Evolutionary conservation across 768 basidiomycete species (phyloP).

Genomic region (Boletales sp.): DNA sequence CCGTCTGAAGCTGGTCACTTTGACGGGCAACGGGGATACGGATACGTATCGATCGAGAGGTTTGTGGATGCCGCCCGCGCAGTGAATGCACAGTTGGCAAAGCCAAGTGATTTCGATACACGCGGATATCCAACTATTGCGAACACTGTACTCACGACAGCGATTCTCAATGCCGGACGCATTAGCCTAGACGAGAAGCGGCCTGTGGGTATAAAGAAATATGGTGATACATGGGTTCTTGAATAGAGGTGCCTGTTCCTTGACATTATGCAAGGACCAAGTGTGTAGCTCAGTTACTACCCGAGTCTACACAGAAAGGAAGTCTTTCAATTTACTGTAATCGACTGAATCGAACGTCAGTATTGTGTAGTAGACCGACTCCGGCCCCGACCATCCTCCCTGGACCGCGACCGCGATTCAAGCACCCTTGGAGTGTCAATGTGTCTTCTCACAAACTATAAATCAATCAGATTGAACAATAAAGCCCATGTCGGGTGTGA

Average conservation of each 20-base stretch:
- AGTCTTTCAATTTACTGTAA: no score
- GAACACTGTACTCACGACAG: constrained; percentile 84
- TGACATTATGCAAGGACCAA: no score
- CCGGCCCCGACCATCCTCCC: no score
- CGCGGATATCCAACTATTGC: constrained; percentile 84
- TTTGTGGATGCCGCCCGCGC: constrained; percentile 81
- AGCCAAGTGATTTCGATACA: constrained; percentile 70
- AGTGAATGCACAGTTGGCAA: constrained; percentile 67
- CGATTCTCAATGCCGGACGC: constrained; percentile 87
- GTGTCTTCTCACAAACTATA: not conserved
- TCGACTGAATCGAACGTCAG: no score
- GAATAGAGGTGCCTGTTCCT: constrained; percentile 39
- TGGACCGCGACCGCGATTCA: no score
- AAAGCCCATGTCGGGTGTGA: no score
- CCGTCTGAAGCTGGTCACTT: constrained; percentile 90
- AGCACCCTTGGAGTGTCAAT: no score
- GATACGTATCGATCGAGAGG: constrained; percentile 88
- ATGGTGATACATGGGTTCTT: constrained; percentile 61
- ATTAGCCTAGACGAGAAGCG: constrained; percentile 89
- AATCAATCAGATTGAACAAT: no score
- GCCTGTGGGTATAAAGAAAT: constrained; percentile 72
- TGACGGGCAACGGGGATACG: constrained; percentile 92
- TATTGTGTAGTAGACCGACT: no score
- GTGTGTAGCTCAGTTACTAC: no score
- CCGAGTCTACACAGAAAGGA: no score